Evolutionary conservation across 108 stramenopile genomes (phyloP).

Genomic region (Cyclotella cryptica): DNA sequence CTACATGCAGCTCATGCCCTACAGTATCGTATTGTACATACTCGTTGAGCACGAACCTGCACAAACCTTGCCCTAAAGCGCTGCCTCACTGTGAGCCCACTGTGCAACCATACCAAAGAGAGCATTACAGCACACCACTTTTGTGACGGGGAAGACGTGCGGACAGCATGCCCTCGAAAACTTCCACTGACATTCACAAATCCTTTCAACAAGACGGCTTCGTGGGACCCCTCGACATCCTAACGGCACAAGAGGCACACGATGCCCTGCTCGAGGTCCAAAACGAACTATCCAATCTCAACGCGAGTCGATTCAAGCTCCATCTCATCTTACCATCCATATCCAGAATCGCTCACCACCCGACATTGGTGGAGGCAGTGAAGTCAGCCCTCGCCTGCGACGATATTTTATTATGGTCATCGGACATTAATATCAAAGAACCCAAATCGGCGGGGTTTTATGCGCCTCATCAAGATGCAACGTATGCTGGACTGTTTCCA

Average conservation of each 20-base stretch:
- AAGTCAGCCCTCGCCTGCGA: constrained; percentile 5
- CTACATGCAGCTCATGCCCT: no score
- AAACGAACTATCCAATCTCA: constrained; percentile 24
- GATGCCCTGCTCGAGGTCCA: constrained; percentile 16
- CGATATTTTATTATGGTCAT: constrained; percentile 48
- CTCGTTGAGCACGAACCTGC: no score
- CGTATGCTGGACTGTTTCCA: constrained; percentile 54
- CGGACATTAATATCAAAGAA: constrained; percentile 55
- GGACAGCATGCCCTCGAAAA: no score
- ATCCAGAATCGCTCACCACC: constrained; percentile 20
- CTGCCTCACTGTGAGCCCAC: no score
- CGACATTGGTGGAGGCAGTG: constrained; percentile 17
- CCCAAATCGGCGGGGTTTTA: constrained; percentile 34
- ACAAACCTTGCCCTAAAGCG: no score
- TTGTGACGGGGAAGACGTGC: no score
- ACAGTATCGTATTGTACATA: no score
- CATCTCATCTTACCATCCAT: constrained; percentile 35
- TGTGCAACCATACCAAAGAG: no score
- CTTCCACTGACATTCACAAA: neutral
- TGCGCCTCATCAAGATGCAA: constrained; percentile 53
- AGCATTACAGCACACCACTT: no score
- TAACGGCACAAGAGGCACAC: constrained; percentile 14
- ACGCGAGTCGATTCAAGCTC: constrained; percentile 26
- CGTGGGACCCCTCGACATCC: constrained; percentile 17
- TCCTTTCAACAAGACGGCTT: constrained; percentile 24